Base-by-base conservation (phyloP, 2,329 filamentous ascomycete species). In the Thelonectria olida region DNA sequence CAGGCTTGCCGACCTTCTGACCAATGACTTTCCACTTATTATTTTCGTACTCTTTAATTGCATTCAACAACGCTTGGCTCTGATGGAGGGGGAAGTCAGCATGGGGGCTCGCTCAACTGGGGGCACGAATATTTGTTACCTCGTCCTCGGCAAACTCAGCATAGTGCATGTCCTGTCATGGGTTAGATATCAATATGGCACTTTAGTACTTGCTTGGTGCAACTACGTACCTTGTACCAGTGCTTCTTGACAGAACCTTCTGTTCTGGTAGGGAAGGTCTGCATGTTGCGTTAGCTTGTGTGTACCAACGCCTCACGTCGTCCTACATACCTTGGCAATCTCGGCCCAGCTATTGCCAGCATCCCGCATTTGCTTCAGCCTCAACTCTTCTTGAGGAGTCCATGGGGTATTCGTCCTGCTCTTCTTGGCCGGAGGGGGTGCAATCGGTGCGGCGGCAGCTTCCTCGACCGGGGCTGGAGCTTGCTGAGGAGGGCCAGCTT, bases 191-290 rank as follows among this genome's bases (percentile, higher is more conserved):
- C 28, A 27, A 39, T 22, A 27, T 13, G 25, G n/a, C n/a, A n/a
- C n/a, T n/a, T 7, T 17, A 31, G 19, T 7, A 31, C n/a, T 53
- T 19, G 19, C 9, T 38, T 42, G 27, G 17, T 13, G 4, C 39
- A 27, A 8, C 22, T 36, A 34, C 80, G 57, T 82, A 93, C 92
- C 86, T 98, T 98, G 80, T 99, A 98, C 95, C 96, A 99, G 78
- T 99, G 96, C 81, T 98, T 99, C 85, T 98, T 99, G 20, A 99
- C 96, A 73, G 94, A 97, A 7, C 96, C 96, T 80, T 99, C 96
- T 41, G 96, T 99, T 72, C 96, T 87, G 22, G 88, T 90, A 10
- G 96, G 95, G 75, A 99, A 99, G 2, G 92, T 94, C 92, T 96
- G 56, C n/a, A 34, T 5, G n/a, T 38, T 27, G 34, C n/a, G 38